Evolutionary conservation across 2,329 filamentous ascomycete genomes (phyloP).

Genomic region (Diaporthe helianthi): DNA sequence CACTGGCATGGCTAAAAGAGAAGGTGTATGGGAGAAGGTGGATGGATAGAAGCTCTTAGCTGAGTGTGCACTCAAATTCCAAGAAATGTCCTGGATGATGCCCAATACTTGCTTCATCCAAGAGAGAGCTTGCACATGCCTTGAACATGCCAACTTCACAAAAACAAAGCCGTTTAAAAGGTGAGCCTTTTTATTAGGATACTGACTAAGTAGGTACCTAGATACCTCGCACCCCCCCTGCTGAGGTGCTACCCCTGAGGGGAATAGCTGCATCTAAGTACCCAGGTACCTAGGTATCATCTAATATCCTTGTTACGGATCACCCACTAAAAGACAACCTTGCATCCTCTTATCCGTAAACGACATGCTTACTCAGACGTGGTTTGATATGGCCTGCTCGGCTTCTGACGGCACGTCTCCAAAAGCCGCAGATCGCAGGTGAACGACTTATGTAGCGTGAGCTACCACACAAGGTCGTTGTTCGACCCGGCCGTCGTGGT

Average conservation of each 20-base stretch:
- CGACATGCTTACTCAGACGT: slow-evolving; percentile 10
- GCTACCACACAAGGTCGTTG: not conserved
- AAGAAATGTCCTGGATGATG: too few species aligned
- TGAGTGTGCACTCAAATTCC: not conserved
- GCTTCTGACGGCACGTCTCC: not conserved
- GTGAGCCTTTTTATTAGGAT: not conserved
- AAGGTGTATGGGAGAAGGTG: too few species aligned
- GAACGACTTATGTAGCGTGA: not conserved
- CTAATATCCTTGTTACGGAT: slow-evolving; percentile 8
- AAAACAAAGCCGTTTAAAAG: not conserved
- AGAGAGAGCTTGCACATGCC: not conserved
- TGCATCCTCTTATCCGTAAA: slow-evolving; percentile 9
- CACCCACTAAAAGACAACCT: slow-evolving; percentile 14
- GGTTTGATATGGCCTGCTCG: slow-evolving; percentile 7
- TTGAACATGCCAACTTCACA: too few species aligned
- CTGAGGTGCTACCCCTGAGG: not conserved
- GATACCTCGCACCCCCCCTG: not conserved
- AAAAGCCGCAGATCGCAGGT: not conserved
- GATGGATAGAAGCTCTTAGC: too few species aligned
- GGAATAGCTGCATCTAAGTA: not conserved
- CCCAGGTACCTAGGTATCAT: too few species aligned
- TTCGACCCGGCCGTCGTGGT: not conserved
- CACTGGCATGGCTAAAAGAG: not conserved
- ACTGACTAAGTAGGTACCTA: too few species aligned
- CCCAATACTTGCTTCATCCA: too few species aligned